Evolutionary conservation across 73 alveolate species (phyloP), one percentile per base, ranked within the genome.

Genomic region (Effrenium voratum): DNA sequence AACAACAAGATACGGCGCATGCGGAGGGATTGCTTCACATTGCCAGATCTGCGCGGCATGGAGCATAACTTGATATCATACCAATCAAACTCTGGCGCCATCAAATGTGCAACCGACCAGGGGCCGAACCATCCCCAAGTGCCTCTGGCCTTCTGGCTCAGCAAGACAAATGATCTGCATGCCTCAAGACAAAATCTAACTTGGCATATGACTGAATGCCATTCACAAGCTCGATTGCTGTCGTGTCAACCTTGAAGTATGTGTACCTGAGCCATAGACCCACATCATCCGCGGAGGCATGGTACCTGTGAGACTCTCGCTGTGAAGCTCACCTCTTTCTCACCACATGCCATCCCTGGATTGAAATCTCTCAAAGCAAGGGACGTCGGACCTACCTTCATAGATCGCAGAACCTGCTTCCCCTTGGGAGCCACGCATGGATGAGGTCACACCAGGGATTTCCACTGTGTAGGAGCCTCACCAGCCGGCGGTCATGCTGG

Each of bases 81-180:
- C n/a, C n/a, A n/a, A n/a, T n/a, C n/a, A n/a, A n/a, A n/a, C n/a
- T n/a, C n/a, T n/a, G n/a, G n/a, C n/a, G n/a, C n/a, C n/a, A n/a
- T n/a, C n/a, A n/a, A n/a, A n/a, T n/a, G n/a, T n/a, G n/a, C n/a
- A n/a, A n/a, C n/a, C n/a, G n/a, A n/a, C n/a, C n/a, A n/a, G n/a
- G n/a, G 26, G 4, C 75, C 92, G 40, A 12, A 34, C 92, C 92
- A 82, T 34, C 47, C 92, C 92, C 47, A 82, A 22, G 52, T 82
- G 92, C 16, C 95, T 84, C 4, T 85, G 80, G 24, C 81, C 84
- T 24, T 88, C 95, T 8, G 85, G 50, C 72, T 88, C 95, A 8
- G 95, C 95, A 46, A 88, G 85, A 49, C 95, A 88, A 46, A 88
- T 63, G 70, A 88, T 66, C 72, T 88, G 95, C 95, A 88, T 88